phyloP scores from a whole-genome alignment of 768 basidiomycete genomes.

The Hygrophorus pudorinus region DNA sequence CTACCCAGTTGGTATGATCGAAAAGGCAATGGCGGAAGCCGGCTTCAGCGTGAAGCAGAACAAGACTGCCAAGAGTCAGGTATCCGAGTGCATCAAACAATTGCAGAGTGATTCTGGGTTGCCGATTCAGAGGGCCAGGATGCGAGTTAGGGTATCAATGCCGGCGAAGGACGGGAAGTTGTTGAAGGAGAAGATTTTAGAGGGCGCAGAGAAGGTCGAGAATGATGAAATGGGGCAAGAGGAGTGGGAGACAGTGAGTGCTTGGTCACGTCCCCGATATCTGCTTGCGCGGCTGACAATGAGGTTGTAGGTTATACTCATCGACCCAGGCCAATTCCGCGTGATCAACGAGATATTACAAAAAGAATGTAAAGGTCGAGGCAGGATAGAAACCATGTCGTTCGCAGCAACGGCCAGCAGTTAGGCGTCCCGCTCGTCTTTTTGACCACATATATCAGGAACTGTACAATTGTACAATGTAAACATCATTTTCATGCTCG shows the following conservation, averaged over 20 bases:
- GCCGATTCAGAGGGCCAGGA: conserved; percentile 86
- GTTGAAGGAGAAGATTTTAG: conserved; percentile 60
- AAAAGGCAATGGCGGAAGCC: conserved; percentile 94
- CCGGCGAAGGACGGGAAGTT: conserved; percentile 56
- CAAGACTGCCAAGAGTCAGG: conserved; percentile 94
- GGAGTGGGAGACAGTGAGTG: conserved; percentile 81
- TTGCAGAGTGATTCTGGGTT: conserved; percentile 78
- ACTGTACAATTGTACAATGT: too few species aligned
- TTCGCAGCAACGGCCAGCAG: conserved; percentile 49
- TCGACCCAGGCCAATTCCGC: conserved; percentile 89
- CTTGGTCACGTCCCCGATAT: conserved; percentile 6
- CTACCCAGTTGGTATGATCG: conserved; percentile 91
- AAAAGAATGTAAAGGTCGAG: conserved; percentile 83
- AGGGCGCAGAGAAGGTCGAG: conserved; percentile 76
- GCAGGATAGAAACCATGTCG: conserved; percentile 75
- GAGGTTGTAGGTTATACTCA: conserved; percentile 63
- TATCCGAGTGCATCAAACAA: conserved; percentile 79
- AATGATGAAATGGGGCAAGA: conserved; percentile 60
- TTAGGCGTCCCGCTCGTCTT: conserved; percentile 5
- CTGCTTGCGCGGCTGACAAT: neutral
- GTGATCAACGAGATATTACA: conserved; percentile 83
- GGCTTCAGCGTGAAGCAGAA: conserved; percentile 84
- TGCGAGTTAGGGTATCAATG: conserved; percentile 82
- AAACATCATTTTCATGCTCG: neutral
- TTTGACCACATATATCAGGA: too few species aligned